Conservation (phyloP, 2,329 filamentous ascomycete species). For the Colletotrichum sp. region DNA sequence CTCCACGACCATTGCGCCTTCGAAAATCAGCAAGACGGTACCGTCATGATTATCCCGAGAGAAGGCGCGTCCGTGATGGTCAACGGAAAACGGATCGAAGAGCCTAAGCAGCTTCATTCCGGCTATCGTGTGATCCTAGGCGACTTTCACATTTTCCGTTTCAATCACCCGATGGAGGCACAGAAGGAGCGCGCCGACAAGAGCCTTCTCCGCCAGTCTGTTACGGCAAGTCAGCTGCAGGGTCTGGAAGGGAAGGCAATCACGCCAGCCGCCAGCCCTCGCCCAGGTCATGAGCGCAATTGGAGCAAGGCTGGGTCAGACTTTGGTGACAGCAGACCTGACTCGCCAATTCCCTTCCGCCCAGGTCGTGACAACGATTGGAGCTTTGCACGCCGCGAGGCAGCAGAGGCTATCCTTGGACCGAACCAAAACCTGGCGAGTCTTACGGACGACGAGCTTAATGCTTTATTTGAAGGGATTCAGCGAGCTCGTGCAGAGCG, state of each 20-base stretch:
- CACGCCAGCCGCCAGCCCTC: slow-evolving; percentile 66
- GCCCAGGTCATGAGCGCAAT: slow-evolving; percentile 77
- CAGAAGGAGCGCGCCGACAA: slow-evolving; percentile 89
- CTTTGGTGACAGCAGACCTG: slow-evolving; percentile 76
- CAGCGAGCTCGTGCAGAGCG: slow-evolving; percentile 83
- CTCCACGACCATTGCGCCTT: slow-evolving; percentile 92
- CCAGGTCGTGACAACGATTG: slow-evolving; percentile 87
- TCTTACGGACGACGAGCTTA: slow-evolving; percentile 91
- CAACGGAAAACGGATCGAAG: slow-evolving; percentile 88
- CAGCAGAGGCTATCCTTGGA: slow-evolving; percentile 88
- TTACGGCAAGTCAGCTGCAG: slow-evolving; percentile 66
- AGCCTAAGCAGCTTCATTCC: slow-evolving; percentile 84
- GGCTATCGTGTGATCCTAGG: slow-evolving; percentile 95
- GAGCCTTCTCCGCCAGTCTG: slow-evolving; percentile 85
- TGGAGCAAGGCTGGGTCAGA: slow-evolving; percentile 82
- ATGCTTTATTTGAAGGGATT: slow-evolving; percentile 91
- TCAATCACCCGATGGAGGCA: slow-evolving; percentile 97
- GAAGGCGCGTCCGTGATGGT: slow-evolving; percentile 98
- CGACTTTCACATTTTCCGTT: slow-evolving; percentile 98
- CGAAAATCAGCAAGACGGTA: slow-evolving; percentile 84
- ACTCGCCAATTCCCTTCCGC: slow-evolving; percentile 76
- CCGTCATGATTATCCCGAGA: slow-evolving; percentile 87
- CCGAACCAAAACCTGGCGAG: slow-evolving; percentile 90
- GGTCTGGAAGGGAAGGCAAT: slow-evolving; percentile 61
- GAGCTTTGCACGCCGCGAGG: slow-evolving; percentile 91